Conservation (phyloP, 2,329 filamentous ascomycete species). For the Claviceps sp. region DNA sequence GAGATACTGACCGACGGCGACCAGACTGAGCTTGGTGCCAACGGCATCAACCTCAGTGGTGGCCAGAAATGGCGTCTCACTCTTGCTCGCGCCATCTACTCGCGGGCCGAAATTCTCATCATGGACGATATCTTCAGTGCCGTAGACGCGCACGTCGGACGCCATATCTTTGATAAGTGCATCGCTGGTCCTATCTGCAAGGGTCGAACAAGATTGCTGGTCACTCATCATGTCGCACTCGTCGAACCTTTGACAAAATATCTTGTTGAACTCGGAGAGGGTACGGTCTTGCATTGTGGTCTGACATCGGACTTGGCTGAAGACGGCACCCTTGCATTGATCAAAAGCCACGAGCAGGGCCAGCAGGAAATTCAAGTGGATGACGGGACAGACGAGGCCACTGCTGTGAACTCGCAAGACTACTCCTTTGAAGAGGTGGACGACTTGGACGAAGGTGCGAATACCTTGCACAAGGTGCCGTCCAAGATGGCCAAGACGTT, state of each 20-base stretch:
- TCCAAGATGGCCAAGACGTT: constrained; percentile 53
- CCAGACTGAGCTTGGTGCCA: constrained; percentile 68
- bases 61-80: constrained; percentile 76
- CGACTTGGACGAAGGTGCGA: constrained; percentile 20
- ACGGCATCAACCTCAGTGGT: constrained; percentile 73
- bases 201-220: constrained; percentile 61
- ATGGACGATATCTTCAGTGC: constrained; percentile 78
- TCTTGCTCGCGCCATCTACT: constrained; percentile 69
- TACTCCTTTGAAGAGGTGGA: constrained; percentile 28
- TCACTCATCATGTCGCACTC: constrained; percentile 67
- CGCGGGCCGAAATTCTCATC: constrained; percentile 60
- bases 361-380: constrained; percentile 33
- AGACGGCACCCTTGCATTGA: constrained; percentile 41
- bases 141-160: constrained; percentile 68
- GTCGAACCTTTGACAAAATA: constrained; percentile 61
- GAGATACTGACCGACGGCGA: constrained; percentile 67
- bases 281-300: constrained; percentile 50
- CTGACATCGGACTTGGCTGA: constrained; percentile 49
- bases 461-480: constrained; percentile 33
- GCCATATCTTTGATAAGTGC: constrained; percentile 66
- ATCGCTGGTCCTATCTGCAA: constrained; percentile 56
- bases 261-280: constrained; percentile 59
- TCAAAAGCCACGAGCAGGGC: constrained; percentile 42
- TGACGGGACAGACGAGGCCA: constrained; percentile 27
- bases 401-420: constrained; percentile 42